Conservation (phyloP, 352 stramenopile genomes). For the Globisporangium polare region DNA sequence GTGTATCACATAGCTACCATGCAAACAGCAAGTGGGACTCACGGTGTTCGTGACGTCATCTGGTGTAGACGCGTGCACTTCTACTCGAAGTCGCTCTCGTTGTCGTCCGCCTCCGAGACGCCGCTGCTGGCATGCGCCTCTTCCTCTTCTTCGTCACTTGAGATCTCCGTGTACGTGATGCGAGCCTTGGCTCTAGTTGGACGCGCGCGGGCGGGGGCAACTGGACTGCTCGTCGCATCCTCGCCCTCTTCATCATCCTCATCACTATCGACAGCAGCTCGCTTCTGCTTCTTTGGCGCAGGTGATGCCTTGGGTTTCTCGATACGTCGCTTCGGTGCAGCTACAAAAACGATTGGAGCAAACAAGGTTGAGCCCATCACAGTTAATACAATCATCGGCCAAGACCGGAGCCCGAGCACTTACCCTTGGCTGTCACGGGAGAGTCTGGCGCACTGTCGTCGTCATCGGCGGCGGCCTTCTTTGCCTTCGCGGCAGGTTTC, state of each 20-base stretch:
- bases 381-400: not conserved
- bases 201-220: constrained; percentile 23
- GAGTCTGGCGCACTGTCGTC: constrained; percentile 15
- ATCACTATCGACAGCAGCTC: constrained; percentile 7
- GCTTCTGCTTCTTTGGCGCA: constrained; percentile 35
- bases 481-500: constrained; percentile 34
- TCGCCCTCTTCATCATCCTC: constrained; percentile 21
- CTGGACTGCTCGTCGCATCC: constrained; percentile 10
- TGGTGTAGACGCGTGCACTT: not conserved
- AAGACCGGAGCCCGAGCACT: not conserved
- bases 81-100: constrained; percentile 60
- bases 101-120: constrained; percentile 40
- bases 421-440: constrained; percentile 25
- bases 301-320: constrained; percentile 16
- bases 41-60: not conserved
- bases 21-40: not conserved
- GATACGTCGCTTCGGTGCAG: constrained; percentile 7
- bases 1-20: not conserved
- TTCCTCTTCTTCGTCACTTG: constrained; percentile 39
- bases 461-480: constrained; percentile 13
- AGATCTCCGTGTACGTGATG: constrained; percentile 52
- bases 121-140: constrained; percentile 42
- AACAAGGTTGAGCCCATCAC: not conserved
- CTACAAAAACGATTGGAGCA: not conserved
- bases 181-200: constrained; percentile 31